Evolutionary conservation across 192 early-diverging fungal species (phyloP).

Genomic region (Coemansia sp.): DNA sequence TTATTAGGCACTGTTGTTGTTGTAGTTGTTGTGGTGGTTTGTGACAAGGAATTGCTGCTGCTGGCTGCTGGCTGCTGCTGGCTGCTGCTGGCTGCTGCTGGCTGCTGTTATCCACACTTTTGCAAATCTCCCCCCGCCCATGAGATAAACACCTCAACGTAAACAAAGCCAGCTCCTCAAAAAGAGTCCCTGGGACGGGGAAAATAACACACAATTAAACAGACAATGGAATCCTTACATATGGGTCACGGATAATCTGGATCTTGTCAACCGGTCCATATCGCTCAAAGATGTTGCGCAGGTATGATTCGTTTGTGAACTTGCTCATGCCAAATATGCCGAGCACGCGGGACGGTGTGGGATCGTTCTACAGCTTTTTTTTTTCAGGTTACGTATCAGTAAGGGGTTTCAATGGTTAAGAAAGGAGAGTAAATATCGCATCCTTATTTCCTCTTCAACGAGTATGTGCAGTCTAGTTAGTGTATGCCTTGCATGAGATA

Average conservation of each 20-base stretch:
- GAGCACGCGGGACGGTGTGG: slow-evolving; percentile 37
- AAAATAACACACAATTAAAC: background rate
- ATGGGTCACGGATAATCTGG: slow-evolving; percentile 47
- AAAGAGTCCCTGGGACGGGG: background rate
- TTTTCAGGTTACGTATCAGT: background rate
- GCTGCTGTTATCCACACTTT: slow-evolving; percentile 13
- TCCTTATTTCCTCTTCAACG: no score
- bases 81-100: slow-evolving; percentile 9
- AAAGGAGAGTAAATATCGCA: background rate
- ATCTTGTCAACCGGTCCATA: slow-evolving; percentile 40
- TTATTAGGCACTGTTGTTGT: background rate
- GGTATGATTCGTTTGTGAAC: slow-evolving; percentile 39
- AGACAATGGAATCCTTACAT: slow-evolving; percentile 31
- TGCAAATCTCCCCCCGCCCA: no score
- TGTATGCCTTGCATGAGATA: background rate
- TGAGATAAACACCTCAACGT: background rate
- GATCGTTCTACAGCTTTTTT: slow-evolving; percentile 20
- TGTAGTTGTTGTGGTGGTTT: slow-evolving; percentile 5
- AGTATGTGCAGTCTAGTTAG: no score
- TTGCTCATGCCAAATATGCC: slow-evolving; percentile 58
- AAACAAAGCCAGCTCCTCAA: no score
- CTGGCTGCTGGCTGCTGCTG: slow-evolving; percentile 5
- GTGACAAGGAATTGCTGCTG: background rate
- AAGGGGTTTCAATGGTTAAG: background rate
- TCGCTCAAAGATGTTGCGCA: slow-evolving; percentile 38